These are phyloP conservation scores for Linnemannia elongata DNA, from an alignment of 192 early-diverging fungal species.

Conservation along the genomic window DNA sequence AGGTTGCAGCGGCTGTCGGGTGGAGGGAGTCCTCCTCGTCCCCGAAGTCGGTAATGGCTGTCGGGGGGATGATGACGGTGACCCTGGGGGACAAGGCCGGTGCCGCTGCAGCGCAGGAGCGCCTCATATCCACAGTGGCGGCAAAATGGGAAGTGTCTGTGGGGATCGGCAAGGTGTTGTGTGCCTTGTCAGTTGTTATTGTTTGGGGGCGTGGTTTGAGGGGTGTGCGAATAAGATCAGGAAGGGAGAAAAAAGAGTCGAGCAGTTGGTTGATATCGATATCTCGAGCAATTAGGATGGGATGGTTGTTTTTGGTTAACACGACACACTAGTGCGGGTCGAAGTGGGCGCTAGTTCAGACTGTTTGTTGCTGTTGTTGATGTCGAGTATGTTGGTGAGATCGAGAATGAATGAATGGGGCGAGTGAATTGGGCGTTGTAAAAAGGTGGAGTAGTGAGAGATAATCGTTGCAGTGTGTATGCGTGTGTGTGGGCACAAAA, in stretches of 20 bases:
- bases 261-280: background rate
- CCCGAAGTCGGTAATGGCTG: background rate
- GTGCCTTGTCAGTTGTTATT: background rate
- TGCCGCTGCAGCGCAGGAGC: conserved; percentile 33
- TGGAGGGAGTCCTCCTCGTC: background rate
- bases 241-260: background rate
- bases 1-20: conserved; percentile 8
- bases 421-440: background rate
- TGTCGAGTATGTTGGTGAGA: background rate
- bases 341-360: background rate
- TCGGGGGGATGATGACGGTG: background rate
- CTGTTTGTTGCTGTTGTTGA: background rate
- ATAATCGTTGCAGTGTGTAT: background rate
- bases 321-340: background rate
- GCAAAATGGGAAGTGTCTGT: background rate
- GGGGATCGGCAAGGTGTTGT: conserved; percentile 1
- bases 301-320: too few relatives aligned
- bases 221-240: too few relatives aligned
- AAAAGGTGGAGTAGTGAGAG: background rate
- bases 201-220: background rate
- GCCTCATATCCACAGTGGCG: conserved; percentile 25
- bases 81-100: conserved; percentile 2
- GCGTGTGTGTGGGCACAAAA: background rate
- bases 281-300: background rate
- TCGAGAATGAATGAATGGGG: background rate